A percentile compares a stretch with the other conserved stretches of the same genome.
Evolutionary conservation across 108 stramenopile genomes (phyloP).

Genomic region (Ochromonas danica): DNA sequence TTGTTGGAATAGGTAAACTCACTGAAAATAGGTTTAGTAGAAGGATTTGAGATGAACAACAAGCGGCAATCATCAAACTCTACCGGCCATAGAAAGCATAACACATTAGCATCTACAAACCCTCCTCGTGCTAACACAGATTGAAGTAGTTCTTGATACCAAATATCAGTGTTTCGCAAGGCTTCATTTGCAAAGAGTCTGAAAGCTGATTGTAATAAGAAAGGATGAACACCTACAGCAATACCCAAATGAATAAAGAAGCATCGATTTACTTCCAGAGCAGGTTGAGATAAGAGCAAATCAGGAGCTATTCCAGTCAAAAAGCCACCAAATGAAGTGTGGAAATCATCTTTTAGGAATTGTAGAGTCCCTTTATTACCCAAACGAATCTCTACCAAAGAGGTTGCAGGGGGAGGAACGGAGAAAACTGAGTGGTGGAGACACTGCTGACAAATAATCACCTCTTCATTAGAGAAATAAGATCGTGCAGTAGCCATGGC

Average conservation of each 20-base stretch:
- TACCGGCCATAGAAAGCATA: not conserved
- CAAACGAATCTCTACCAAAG: too few relatives aligned
- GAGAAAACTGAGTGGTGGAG: too few relatives aligned
- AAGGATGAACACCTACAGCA: not conserved
- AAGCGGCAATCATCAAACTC: not conserved
- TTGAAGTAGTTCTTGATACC: not conserved
- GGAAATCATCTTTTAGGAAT: not conserved
- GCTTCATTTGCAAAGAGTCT: not conserved
- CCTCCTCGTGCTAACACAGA: not conserved
- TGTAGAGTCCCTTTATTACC: too few relatives aligned
- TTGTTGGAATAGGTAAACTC: not conserved
- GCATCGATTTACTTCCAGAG: not conserved
- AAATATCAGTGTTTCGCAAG: not conserved
- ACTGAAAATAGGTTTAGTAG: not conserved
- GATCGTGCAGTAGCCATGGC: too few relatives aligned
- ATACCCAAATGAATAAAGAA: not conserved
- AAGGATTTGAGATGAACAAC: not conserved
- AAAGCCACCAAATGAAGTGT: not conserved
- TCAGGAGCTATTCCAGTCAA: not conserved
- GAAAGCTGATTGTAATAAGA: not conserved
- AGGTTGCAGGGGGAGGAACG: too few relatives aligned
- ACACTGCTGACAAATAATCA: too few relatives aligned
- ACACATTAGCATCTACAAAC: not conserved
- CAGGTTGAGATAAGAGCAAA: not conserved
- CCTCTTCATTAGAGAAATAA: too few relatives aligned